phyloP scores from a whole-genome alignment of 2,329 filamentous ascomycete genomes.

The Nigrograna mackinnonii region DNA sequence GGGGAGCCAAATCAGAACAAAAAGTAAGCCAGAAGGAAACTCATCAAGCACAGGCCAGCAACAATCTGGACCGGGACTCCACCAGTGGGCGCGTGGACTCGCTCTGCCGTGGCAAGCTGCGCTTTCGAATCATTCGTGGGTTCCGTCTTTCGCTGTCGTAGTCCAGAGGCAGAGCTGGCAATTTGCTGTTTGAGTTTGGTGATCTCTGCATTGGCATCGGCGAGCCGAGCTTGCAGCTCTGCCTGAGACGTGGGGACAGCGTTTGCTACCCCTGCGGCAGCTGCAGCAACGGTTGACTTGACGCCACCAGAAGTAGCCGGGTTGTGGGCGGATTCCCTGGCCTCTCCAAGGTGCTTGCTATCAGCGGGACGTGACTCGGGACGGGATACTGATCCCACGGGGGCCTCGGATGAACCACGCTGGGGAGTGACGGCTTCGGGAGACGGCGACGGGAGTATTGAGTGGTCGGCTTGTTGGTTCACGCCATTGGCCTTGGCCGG shows the following conservation, averaged over 20 bases:
- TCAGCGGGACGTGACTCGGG: conserved; percentile 42
- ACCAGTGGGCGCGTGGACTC: conserved; percentile 59
- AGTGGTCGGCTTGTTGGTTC: conserved; percentile 26
- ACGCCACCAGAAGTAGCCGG: conserved; percentile 38
- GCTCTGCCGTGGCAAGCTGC: conserved; percentile 53
- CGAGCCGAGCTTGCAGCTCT: conserved; percentile 73
- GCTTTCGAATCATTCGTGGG: conserved; percentile 55
- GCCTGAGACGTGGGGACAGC: conserved; percentile 55
- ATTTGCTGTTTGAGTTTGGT: conserved; percentile 67
- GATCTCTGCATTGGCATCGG: conserved; percentile 75
- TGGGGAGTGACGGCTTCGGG: conserved; percentile 54
- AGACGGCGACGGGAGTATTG: conserved; percentile 57
- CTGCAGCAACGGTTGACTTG: conserved; percentile 44
- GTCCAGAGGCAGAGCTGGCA: conserved; percentile 65
- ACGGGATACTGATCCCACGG: conserved; percentile 42
- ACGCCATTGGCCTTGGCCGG: conserved; percentile 38
- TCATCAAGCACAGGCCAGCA: conserved; percentile 80
- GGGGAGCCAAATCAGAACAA: conserved; percentile 72
- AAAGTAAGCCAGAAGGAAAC: conserved; percentile 93
- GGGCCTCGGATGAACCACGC: conserved; percentile 32
- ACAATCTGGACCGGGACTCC: conserved; percentile 88
- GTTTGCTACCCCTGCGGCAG: conserved; percentile 54
- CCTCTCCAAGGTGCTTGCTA: conserved; percentile 45
- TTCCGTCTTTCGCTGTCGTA: conserved; percentile 78
- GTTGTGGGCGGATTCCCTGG: conserved; percentile 44